These are phyloP conservation scores for Dissoconium aciculare DNA, from an alignment of 2,329 filamentous ascomycete genomes.

Conservation along the genomic window DNA sequence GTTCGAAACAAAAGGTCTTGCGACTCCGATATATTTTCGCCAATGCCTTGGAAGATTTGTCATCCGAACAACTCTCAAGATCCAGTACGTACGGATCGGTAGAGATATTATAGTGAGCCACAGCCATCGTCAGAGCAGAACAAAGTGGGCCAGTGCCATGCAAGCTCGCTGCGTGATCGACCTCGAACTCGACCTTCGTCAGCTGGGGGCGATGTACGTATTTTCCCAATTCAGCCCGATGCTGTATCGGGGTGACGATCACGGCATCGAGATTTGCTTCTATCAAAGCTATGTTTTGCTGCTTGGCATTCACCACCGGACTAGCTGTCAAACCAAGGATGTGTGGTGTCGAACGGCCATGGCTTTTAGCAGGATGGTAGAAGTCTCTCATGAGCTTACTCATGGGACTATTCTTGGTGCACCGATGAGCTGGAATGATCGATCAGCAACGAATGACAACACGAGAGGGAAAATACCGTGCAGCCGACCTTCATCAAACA, in stretches of 20 bases:
- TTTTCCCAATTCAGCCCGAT: slow-evolving; percentile 54
- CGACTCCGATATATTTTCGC: slow-evolving; percentile 17
- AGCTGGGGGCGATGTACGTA: slow-evolving; percentile 54
- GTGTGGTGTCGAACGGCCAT: slow-evolving; percentile 37
- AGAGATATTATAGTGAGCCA: slow-evolving; percentile 20
- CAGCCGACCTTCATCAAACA: slow-evolving; percentile 78
- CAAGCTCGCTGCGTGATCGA: slow-evolving; percentile 11
- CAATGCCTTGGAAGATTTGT: slow-evolving; percentile 12
- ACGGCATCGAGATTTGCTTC: slow-evolving; percentile 44
- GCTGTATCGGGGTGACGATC: slow-evolving; percentile 51
- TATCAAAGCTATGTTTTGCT: slow-evolving; percentile 36
- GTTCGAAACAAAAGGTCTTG: slow-evolving; percentile 28
- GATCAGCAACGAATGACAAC: slow-evolving; percentile 1
- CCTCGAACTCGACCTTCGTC: slow-evolving; percentile 24
- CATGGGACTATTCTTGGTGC: slow-evolving; percentile 46
- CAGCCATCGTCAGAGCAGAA: slow-evolving; percentile 5
- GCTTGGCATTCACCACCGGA: slow-evolving; percentile 49
- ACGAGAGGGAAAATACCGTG: slow-evolving; percentile 3
- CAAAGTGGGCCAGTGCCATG: slow-evolving; percentile 10
- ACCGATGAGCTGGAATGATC: slow-evolving; percentile 53
- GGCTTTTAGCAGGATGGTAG: slow-evolving; percentile 39
- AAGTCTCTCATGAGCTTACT: slow-evolving; percentile 58
- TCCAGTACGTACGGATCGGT: slow-evolving; percentile 28
- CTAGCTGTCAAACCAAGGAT: slow-evolving; percentile 73
- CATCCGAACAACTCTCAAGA: slow-evolving; percentile 19